These are phyloP conservation scores for Xylaria longipes DNA, from an alignment of 495 filamentous ascomycete genomes.

Conservation along the genomic window DNA sequence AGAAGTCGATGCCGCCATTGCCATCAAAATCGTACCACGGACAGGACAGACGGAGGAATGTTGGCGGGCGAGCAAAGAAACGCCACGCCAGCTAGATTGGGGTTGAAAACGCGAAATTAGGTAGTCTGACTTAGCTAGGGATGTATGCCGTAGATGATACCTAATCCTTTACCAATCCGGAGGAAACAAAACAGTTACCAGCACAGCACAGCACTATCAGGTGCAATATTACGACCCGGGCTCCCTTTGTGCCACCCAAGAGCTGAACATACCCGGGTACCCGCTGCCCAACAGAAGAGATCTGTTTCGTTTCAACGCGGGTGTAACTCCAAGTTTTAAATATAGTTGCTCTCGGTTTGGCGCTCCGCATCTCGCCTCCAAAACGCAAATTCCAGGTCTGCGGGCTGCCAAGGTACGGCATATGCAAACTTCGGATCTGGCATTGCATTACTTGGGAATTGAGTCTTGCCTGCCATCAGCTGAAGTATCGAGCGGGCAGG, in stretches of 20 bases:
- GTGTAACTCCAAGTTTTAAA: slow-evolving; percentile 12
- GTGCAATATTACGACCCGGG: not conserved
- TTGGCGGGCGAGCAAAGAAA: not conserved
- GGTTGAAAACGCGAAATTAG: slow-evolving; percentile 3
- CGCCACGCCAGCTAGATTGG: not conserved
- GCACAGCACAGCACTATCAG: not conserved
- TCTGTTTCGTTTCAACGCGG: not conserved
- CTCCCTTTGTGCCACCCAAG: not conserved
- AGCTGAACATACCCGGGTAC: not conserved
- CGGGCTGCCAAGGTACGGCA: slow-evolving; percentile 22
- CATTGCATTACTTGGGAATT: slow-evolving; percentile 18
- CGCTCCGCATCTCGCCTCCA: slow-evolving; percentile 19
- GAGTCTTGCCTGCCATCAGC: slow-evolving; percentile 9
- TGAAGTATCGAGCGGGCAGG: not conserved
- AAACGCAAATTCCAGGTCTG: slow-evolving; percentile 15
- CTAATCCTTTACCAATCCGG: slow-evolving; percentile 4
- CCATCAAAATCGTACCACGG: slow-evolving; percentile 16
- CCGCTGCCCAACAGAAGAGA: not conserved
- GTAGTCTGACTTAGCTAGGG: not conserved
- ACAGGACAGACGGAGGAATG: not conserved
- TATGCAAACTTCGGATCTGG: slow-evolving; percentile 26
- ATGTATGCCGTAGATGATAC: not conserved
- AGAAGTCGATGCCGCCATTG: slow-evolving; percentile 5
- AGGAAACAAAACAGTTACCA: not conserved
- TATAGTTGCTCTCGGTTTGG: slow-evolving; percentile 18